Base-by-base conservation (phyloP, 768 basidiomycete species). In the Phlebiopsis gigantea region DNA sequence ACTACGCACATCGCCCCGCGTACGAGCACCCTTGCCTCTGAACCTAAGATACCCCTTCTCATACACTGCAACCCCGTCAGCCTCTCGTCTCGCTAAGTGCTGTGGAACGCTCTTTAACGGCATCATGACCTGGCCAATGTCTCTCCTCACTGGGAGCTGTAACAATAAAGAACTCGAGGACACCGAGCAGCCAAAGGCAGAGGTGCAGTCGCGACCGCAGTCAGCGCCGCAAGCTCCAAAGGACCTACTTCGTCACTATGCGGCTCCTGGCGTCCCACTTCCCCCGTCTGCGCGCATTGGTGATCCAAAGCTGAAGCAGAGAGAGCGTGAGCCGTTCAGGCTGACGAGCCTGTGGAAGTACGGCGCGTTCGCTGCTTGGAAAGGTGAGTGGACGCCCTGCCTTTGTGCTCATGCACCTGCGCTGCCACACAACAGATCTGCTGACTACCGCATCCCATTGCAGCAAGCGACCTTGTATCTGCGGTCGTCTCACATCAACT, bases 401-500 rank as follows among this genome's bases (percentile, higher is more conserved):
- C 17, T 6, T 24, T 28, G 25, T 14, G 9, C 22, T 2, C 34
- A 17, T 39, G 17, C 34, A 9, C 17, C 34, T 17, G 12, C 9
- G 17, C 34, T 17, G 34, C 34, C 34, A 2, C 34, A 39, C 3
- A 39, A 39, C 2, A 17, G 31, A 19, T 1, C 28, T 55, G 47
- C 53, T 50, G 46, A 58, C 58, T 17, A 41, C 30, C 24, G 43
- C 24, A 22, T 39, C 46, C 2, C 14, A 26, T 30, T 50, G 14
- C 65, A 78, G 78, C 75, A 1, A 72, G 71, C 14, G 71, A 72
- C 1, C 65, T 84, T 5, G 82, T 85, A 3, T 73, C 77, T 12
- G 93, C 91, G 53, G 78, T 97, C 24, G 70, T 96, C 46, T 75
- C 79, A 6, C 88, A 97, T 68, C 82, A 87, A 60, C 73, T 98